Evolutionary conservation across 2,329 filamentous ascomycete species (phyloP).

Genomic region (Fusarium graminum): DNA sequence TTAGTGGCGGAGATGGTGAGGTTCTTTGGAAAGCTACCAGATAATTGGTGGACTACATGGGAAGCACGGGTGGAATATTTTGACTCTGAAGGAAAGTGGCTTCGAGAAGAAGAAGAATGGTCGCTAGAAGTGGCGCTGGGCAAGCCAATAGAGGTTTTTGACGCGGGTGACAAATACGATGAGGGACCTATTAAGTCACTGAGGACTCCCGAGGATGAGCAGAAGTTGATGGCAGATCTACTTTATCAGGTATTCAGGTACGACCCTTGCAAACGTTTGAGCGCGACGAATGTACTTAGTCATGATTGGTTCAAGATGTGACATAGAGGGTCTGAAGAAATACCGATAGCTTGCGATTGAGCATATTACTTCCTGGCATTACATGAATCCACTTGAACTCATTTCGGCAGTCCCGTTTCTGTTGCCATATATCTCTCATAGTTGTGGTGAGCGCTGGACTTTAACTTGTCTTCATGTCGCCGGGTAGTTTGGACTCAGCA

Average conservation of each 20-base stretch:
- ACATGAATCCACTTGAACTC: too few relatives aligned
- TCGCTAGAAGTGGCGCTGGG: slow-evolving; percentile 20
- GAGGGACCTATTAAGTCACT: not conserved
- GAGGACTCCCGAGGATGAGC: slow-evolving; percentile 32
- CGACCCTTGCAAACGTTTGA: slow-evolving; percentile 31
- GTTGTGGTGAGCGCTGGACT: not conserved
- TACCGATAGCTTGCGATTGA: too few relatives aligned
- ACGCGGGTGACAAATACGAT: not conserved
- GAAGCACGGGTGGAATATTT: slow-evolving; percentile 41
- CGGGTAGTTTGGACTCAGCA: not conserved
- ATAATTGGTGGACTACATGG: slow-evolving; percentile 52
- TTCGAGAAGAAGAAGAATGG: slow-evolving; percentile 3
- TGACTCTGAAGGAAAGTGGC: slow-evolving; percentile 32
- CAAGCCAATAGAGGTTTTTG: not conserved
- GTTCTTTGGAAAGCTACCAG: slow-evolving; percentile 51
- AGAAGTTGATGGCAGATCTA: slow-evolving; percentile 45
- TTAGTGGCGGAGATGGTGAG: slow-evolving; percentile 47
- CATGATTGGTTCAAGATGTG: slow-evolving; percentile 45
- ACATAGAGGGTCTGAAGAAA: too few relatives aligned
- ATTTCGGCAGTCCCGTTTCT: too few relatives aligned
- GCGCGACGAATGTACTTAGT: slow-evolving; percentile 28
- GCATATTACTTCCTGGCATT: too few relatives aligned
- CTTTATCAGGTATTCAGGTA: slow-evolving; percentile 43
- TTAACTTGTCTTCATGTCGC: not conserved
- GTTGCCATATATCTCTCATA: too few relatives aligned